These are phyloP conservation scores for Saccharomyces hybrid DNA, from an alignment of 1,139 yeast genomes.

Conservation along the genomic window DNA sequence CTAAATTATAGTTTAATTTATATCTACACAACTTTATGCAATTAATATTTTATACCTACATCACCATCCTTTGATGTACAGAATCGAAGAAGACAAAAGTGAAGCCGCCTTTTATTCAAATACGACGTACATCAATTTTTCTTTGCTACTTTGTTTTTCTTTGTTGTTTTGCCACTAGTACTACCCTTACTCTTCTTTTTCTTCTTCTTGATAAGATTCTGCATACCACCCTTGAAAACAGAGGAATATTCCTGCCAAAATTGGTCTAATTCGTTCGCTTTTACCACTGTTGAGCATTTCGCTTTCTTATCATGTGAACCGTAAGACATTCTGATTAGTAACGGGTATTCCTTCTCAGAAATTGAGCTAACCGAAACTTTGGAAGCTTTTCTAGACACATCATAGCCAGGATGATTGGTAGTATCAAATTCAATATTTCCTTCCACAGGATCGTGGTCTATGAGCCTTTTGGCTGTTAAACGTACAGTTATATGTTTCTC, in stretches of 20 bases:
- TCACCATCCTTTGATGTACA: slow-evolving; percentile 2
- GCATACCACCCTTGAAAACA: slow-evolving; percentile 53
- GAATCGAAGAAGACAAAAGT: slow-evolving; percentile 1
- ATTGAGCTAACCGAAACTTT: slow-evolving; percentile 7
- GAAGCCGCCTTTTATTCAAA: not conserved
- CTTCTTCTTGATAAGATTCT: slow-evolving; percentile 56
- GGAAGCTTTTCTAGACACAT: slow-evolving; percentile 24
- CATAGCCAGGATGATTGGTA: slow-evolving; percentile 21
- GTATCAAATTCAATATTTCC: slow-evolving; percentile 25
- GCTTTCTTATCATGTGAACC: slow-evolving; percentile 47
- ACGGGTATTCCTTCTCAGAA: slow-evolving; percentile 36
- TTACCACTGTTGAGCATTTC: slow-evolving; percentile 61
- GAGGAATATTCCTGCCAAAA: slow-evolving; percentile 69
- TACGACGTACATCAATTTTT: slow-evolving; percentile 1
- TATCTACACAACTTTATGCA: slow-evolving; percentile 3
- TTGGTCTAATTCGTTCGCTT: slow-evolving; percentile 45
- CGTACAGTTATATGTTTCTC: slow-evolving; percentile 24
- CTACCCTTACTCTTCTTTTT: slow-evolving; percentile 49
- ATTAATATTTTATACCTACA: slow-evolving; percentile 4
- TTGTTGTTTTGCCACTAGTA: slow-evolving; percentile 19
- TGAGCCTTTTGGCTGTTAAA: slow-evolving; percentile 25
- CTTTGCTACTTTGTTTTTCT: slow-evolving; percentile 9
- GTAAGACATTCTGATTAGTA: slow-evolving; percentile 48
- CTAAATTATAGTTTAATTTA: not conserved
- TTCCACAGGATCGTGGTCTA: slow-evolving; percentile 24